Conservation (phyloP, 2,329 filamentous ascomycete genomes). For the Fusarium succisae region DNA sequence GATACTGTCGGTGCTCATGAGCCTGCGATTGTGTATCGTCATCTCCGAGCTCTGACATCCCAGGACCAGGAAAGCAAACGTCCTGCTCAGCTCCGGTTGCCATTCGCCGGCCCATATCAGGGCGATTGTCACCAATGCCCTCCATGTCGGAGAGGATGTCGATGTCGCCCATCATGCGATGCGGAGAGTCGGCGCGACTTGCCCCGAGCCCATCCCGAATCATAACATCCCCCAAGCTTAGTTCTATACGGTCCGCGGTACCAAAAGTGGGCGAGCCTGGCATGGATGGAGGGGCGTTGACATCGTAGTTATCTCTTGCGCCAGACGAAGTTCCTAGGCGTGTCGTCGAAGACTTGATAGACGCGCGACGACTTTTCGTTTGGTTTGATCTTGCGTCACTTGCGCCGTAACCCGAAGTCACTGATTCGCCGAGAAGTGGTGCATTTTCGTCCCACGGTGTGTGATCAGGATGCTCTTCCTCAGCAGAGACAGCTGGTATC, state of each 20-base stretch:
- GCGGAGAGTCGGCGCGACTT: constrained; percentile 46
- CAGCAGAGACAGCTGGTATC: constrained; percentile 50
- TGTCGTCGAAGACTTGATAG: constrained; percentile 61
- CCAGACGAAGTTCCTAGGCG: constrained; percentile 48
- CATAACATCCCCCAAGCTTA: constrained; percentile 75
- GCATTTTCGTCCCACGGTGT: constrained; percentile 59
- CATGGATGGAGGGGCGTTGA: constrained; percentile 76
- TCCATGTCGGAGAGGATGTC: constrained; percentile 47
- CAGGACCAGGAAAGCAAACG: constrained; percentile 85
- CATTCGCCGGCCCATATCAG: constrained; percentile 55
- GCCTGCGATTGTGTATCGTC: constrained; percentile 70
- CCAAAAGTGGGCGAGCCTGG: constrained; percentile 68
- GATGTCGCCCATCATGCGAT: constrained; percentile 43
- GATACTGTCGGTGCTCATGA: constrained; percentile 47
- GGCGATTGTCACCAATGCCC: constrained; percentile 41
- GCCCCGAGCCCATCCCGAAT: constrained; percentile 70
- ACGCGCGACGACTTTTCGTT: constrained; percentile 56
- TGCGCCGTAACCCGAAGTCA: constrained; percentile 54
- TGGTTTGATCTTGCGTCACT: constrained; percentile 49
- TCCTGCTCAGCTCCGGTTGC: constrained; percentile 79
- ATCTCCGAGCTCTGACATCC: constrained; percentile 80
- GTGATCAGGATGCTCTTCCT: constrained; percentile 60
- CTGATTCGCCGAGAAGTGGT: constrained; percentile 61
- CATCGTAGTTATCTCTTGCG: constrained; percentile 62
- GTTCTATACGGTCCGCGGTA: constrained; percentile 58